Percentiles rank a stretch among this genome's conserved stretches.
These are phyloP conservation scores for Brettanomyces anomalus DNA, from an alignment of 805 yeast genomes.

Conservation along the genomic window DNA sequence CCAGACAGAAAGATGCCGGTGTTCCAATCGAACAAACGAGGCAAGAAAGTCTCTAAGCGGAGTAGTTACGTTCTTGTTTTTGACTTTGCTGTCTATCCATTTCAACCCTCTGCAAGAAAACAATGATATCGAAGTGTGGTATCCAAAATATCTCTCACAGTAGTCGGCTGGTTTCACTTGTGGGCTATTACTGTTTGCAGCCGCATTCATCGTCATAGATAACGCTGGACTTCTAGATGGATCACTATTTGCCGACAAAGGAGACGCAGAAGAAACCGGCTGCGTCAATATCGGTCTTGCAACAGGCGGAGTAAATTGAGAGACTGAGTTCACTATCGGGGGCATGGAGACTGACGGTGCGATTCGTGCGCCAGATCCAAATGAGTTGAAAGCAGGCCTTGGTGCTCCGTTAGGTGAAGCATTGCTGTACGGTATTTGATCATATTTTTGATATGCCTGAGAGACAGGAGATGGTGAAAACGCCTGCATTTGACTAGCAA, in stretches of 20 bases:
- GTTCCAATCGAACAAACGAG: slow-evolving; percentile 12
- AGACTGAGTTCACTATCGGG: neutral
- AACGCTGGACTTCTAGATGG: neutral
- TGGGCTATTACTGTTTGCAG: neutral
- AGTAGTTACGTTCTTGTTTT: slow-evolving; percentile 8
- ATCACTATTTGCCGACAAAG: neutral
- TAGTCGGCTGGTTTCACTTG: neutral
- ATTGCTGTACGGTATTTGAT: too few species aligned
- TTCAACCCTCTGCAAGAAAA: slow-evolving; percentile 31
- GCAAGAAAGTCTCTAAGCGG: slow-evolving; percentile 20
- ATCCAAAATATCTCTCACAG: slow-evolving; percentile 11
- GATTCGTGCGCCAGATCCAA: neutral
- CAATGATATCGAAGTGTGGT: slow-evolving; percentile 29
- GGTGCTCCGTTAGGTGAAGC: too few species aligned
- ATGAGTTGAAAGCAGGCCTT: neutral
- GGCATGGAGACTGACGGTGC: neutral
- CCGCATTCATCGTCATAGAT: neutral
- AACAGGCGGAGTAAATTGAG: neutral
- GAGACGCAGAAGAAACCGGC: too few species aligned
- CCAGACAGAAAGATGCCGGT: slow-evolving; percentile 21
- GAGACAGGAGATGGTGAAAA: too few species aligned
- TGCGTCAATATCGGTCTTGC: neutral
- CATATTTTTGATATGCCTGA: neutral
- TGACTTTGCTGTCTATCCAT: slow-evolving; percentile 26
- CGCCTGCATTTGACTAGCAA: neutral